phyloP scores from a whole-genome alignment of 164 flowering plant species.

The Nelumbo lutea region DNA sequence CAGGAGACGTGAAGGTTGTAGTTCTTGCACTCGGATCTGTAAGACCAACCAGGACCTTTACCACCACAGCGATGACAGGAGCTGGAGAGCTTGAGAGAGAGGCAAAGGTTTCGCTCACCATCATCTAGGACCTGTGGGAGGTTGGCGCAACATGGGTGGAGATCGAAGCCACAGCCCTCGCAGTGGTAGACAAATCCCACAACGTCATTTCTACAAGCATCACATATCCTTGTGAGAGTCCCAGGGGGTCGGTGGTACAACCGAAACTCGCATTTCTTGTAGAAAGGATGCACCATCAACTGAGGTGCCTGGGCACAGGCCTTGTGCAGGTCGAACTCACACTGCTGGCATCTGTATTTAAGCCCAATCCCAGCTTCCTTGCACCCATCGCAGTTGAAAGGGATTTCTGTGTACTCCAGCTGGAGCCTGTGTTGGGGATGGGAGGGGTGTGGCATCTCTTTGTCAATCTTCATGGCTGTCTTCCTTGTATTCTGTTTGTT shows the following conservation, averaged over 20 bases:
- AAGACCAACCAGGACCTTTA: constrained; percentile 55
- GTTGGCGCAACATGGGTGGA: constrained; percentile 63
- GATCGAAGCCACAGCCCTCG: constrained; percentile 47
- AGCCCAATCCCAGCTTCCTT: constrained; percentile 61
- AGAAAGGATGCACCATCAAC: constrained; percentile 41
- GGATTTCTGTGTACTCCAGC: constrained; percentile 50
- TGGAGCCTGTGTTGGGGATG: constrained; percentile 53
- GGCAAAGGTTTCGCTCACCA: constrained; percentile 36
- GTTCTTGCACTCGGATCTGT: constrained; percentile 39
- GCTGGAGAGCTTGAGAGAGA: constrained; percentile 33
- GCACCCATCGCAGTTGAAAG: constrained; percentile 66
- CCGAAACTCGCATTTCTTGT: constrained; percentile 43
- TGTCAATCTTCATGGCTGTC: constrained; percentile 41
- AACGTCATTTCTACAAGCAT: constrained; percentile 45
- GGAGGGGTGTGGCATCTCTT: constrained; percentile 40
- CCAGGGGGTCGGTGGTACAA: constrained; percentile 43
- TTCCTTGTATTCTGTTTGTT: background rate
- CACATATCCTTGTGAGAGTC: constrained; percentile 27
- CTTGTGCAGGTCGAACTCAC: constrained; percentile 56
- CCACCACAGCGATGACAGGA: constrained; percentile 48
- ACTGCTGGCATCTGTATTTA: constrained; percentile 41
- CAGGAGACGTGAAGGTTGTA: constrained; percentile 63
- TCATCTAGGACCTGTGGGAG: constrained; percentile 52
- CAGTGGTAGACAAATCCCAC: constrained; percentile 55
- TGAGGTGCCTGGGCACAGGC: constrained; percentile 38